Evolutionary conservation across 2,329 filamentous ascomycete species (phyloP).

Genomic region (Beauveria brongniartii): DNA sequence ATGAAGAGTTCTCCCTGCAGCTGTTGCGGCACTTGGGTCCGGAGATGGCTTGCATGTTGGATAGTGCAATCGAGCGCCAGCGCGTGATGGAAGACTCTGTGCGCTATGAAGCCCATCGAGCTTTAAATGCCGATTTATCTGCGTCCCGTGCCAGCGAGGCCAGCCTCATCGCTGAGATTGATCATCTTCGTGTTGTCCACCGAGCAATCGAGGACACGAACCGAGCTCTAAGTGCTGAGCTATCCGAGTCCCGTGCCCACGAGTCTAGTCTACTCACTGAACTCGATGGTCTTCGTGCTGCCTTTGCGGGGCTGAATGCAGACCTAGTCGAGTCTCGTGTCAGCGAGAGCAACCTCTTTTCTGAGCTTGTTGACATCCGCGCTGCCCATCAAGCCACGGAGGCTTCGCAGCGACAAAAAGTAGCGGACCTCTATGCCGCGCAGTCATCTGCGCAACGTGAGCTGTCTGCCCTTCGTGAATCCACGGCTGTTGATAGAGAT

Average conservation of each 20-base stretch:
- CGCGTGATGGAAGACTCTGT: neutral
- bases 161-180: neutral
- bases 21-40: neutral
- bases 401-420: neutral
- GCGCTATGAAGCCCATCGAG: neutral
- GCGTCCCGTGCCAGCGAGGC: neutral
- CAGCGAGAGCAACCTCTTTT: neutral
- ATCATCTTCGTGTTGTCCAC: neutral
- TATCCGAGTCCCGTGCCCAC: neutral
- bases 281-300: neutral
- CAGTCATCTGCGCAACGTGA: neutral
- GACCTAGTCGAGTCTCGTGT: neutral
- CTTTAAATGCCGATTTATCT: neutral
- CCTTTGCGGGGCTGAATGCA: neutral
- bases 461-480: neutral
- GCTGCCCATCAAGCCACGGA: neutral
- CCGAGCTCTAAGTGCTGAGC: neutral
- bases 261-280: neutral
- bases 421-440: neutral
- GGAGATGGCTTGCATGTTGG: neutral
- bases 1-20: neutral
- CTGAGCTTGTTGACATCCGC: neutral
- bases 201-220: neutral
- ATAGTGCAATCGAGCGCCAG: neutral
- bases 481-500: neutral